A percentile compares a stretch with the other conserved stretches of the same genome.
Evolutionary conservation across 1,139 yeast genomes (phyloP).

Genomic region (Suhomyces bokatorum): DNA sequence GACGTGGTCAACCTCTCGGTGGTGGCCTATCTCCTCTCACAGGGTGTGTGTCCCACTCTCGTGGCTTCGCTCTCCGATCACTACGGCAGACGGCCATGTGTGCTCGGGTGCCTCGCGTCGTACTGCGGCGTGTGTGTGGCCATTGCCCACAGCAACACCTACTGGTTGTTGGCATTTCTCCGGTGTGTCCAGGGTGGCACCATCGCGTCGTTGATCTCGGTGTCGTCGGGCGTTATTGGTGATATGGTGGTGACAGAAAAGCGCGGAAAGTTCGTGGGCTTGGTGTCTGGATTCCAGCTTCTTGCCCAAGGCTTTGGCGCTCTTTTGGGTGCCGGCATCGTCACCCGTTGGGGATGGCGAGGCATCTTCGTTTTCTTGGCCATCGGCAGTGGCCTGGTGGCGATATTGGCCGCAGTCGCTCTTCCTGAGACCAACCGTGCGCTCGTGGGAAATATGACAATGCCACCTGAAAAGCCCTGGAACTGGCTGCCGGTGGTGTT

Average conservation of each 20-base stretch:
- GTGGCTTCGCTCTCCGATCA: constrained; percentile 57
- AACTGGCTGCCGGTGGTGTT: constrained; percentile 46
- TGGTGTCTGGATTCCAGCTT: constrained; percentile 61
- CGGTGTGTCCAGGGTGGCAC: constrained; percentile 71
- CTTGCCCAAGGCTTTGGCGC: constrained; percentile 80
- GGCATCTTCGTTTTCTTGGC: constrained; percentile 76
- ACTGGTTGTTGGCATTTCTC: constrained; percentile 40
- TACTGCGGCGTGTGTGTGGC: constrained; percentile 28
- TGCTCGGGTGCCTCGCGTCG: constrained; percentile 16
- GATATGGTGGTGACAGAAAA: constrained; percentile 62
- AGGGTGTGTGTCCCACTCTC: constrained; percentile 47
- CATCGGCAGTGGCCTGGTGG: constrained; percentile 52
- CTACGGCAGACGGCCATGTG: constrained; percentile 63
- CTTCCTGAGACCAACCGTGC: constrained; percentile 74
- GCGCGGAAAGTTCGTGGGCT: constrained; percentile 66
- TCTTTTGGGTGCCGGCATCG: constrained; percentile 66
- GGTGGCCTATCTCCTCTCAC: constrained; percentile 69
- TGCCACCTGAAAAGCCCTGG: constrained; percentile 40
- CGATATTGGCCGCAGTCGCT: constrained; percentile 36
- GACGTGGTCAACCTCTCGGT: constrained; percentile 65
- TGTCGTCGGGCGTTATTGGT: constrained; percentile 65
- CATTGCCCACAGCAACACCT: constrained; percentile 24
- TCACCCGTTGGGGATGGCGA: constrained; percentile 66
- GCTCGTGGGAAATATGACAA: constrained; percentile 67
- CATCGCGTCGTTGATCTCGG: constrained; percentile 68